phyloP scores from a whole-genome alignment of 345 rosid species.

The Eutrema yunnanense region DNA sequence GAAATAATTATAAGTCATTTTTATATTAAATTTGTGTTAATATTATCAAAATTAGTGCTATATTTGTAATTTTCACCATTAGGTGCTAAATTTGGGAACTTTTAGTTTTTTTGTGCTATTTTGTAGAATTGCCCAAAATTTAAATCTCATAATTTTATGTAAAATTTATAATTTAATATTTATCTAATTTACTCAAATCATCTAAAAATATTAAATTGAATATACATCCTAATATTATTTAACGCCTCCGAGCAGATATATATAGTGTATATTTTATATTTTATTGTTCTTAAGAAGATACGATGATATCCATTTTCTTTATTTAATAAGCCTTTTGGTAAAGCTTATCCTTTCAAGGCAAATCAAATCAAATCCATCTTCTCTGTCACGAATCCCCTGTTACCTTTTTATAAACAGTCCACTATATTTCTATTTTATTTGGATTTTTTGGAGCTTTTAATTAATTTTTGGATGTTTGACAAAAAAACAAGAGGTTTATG shows the following conservation, averaged over 20 bases:
- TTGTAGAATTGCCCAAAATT: no score
- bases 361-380: conserved; percentile 23
- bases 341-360: conserved; percentile 21
- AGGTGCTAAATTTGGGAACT: no score
- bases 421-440: background rate
- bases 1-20: no score
- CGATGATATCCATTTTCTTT: background rate
- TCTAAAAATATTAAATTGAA: no score
- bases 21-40: no score
- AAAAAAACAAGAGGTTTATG: background rate
- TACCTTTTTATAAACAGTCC: background rate
- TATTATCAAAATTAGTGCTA: no score
- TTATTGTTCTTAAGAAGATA: conserved; percentile 7
- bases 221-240: no score
- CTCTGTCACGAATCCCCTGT: conserved; percentile 25
- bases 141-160: no score
- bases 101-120: no score
- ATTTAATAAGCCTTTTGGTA: background rate
- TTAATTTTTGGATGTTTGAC: background rate
- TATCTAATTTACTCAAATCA: no score
- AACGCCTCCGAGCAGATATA: background rate
- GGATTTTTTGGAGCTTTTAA: background rate
- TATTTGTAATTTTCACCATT: no score
- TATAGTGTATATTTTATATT: background rate
- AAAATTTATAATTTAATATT: no score